Percentiles rank a stretch among this genome's conserved stretches.
phyloP scores from a whole-genome alignment of 371 early-diverging fungal species.

The Fennellomyces sp. region DNA sequence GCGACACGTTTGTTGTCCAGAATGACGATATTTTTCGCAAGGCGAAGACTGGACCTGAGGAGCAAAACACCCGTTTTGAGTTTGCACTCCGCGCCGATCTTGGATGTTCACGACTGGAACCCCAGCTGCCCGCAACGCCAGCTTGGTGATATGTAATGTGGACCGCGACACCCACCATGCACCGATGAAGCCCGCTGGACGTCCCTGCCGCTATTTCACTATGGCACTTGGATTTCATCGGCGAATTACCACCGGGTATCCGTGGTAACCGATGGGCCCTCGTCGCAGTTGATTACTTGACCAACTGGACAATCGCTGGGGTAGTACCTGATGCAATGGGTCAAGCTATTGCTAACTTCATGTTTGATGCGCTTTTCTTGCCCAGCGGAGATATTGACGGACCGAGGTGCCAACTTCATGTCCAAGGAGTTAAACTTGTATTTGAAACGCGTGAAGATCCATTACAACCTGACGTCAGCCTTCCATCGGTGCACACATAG shows the following conservation, averaged over 20 bases:
- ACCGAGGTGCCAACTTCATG: slow-evolving; percentile 26
- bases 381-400: slow-evolving; percentile 27
- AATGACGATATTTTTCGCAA: neutral
- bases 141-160: neutral
- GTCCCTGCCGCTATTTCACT: slow-evolving; percentile 8
- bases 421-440: neutral
- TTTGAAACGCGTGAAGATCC: neutral
- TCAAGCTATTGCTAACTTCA: slow-evolving; percentile 11
- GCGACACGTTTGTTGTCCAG: neutral
- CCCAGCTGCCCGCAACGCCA: slow-evolving; percentile 24
- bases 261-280: slow-evolving; percentile 24
- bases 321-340: slow-evolving; percentile 32
- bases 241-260: slow-evolving; percentile 17
- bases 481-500: slow-evolving; percentile 25
- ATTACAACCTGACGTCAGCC: slow-evolving; percentile 23
- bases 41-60: neutral
- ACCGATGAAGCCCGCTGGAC: slow-evolving; percentile 10
- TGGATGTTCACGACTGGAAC: slow-evolving; percentile 12
- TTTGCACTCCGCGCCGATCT: slow-evolving; percentile 16
- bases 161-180: neutral
- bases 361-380: slow-evolving; percentile 29
- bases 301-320: slow-evolving; percentile 40
- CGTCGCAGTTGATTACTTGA: slow-evolving; percentile 39
- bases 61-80: neutral
- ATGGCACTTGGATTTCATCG: slow-evolving; percentile 32